These are phyloP conservation scores for Cyberlindnera amylophila DNA, from an alignment of 805 yeast species.

Conservation along the genomic window DNA sequence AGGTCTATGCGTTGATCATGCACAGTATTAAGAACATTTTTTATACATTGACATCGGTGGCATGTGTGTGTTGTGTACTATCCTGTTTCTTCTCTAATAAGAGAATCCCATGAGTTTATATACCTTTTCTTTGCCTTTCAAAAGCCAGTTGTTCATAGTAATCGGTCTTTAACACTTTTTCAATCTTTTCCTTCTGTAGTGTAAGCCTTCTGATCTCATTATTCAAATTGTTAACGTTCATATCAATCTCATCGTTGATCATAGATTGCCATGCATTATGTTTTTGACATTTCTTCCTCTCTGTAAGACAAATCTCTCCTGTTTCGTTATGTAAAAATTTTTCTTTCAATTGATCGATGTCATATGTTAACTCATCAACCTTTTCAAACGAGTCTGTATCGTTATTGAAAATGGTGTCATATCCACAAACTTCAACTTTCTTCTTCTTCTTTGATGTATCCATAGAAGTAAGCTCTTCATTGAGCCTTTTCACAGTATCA, in stretches of 20 bases:
- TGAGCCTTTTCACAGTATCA: slow-evolving; percentile 26
- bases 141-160: slow-evolving; percentile 28
- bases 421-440: slow-evolving; percentile 53
- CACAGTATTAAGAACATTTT: slow-evolving; percentile 36
- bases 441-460: slow-evolving; percentile 21
- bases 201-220: slow-evolving; percentile 20
- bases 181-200: slow-evolving; percentile 28
- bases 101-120: slow-evolving; percentile 38
- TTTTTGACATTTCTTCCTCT: slow-evolving; percentile 51
- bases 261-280: slow-evolving; percentile 49
- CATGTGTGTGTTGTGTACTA: slow-evolving; percentile 30
- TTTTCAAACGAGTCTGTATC: slow-evolving; percentile 6
- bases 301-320: slow-evolving; percentile 51
- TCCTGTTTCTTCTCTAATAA: slow-evolving; percentile 38
- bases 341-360: slow-evolving; percentile 6
- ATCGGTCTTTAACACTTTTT: slow-evolving; percentile 37
- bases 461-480: slow-evolving; percentile 19
- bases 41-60: slow-evolving; percentile 37
- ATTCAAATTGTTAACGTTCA: slow-evolving; percentile 30
- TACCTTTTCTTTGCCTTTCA: background rate
- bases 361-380: slow-evolving; percentile 20
- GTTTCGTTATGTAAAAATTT: slow-evolving; percentile 3
- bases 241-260: slow-evolving; percentile 33
- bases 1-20: slow-evolving; percentile 28
- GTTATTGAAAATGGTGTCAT: slow-evolving; percentile 32